Conservation (phyloP, 1,139 yeast species). For the Candida glucosophila region DNA sequence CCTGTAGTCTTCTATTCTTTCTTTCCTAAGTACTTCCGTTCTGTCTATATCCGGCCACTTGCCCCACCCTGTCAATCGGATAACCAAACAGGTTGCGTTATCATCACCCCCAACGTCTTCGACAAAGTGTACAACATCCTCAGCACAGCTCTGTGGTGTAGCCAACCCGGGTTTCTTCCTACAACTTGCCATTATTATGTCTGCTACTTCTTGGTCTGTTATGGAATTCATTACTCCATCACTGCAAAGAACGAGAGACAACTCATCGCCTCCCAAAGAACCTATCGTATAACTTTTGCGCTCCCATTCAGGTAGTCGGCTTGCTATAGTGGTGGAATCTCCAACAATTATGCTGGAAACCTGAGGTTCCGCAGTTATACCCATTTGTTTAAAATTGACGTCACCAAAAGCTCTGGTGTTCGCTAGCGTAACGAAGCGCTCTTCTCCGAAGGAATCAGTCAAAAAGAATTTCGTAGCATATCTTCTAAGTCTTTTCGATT, state of each 20-base stretch:
- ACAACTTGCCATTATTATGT: conserved; percentile 66
- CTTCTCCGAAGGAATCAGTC: conserved; percentile 93
- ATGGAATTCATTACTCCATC: conserved; percentile 83
- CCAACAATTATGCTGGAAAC: conserved; percentile 61
- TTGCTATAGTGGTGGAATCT: conserved; percentile 26
- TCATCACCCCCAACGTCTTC: conserved; percentile 90
- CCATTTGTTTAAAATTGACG: conserved; percentile 65
- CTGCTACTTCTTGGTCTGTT: conserved; percentile 88
- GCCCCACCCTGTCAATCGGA: conserved; percentile 87
- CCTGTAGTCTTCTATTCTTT: conserved; percentile 46
- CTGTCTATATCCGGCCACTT: conserved; percentile 79
- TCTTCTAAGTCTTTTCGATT: conserved; percentile 60
- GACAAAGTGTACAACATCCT: conserved; percentile 74
- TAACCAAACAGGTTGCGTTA: conserved; percentile 82
- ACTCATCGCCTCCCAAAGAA: conserved; percentile 69
- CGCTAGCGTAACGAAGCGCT: conserved; percentile 74
- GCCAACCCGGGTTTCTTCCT: conserved; percentile 55
- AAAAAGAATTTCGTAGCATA: conserved; percentile 67
- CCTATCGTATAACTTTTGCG: conserved; percentile 35
- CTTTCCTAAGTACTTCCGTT: conserved; percentile 75
- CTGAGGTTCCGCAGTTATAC: conserved; percentile 91
- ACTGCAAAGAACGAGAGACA: conserved; percentile 66
- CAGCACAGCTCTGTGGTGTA: conserved; percentile 79
- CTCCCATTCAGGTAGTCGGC: conserved; percentile 29
- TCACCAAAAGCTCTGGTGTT: conserved; percentile 96